These are phyloP conservation scores for Botrytis fragariae DNA, from an alignment of 2,329 filamentous ascomycete genomes.

Conservation along the genomic window DNA sequence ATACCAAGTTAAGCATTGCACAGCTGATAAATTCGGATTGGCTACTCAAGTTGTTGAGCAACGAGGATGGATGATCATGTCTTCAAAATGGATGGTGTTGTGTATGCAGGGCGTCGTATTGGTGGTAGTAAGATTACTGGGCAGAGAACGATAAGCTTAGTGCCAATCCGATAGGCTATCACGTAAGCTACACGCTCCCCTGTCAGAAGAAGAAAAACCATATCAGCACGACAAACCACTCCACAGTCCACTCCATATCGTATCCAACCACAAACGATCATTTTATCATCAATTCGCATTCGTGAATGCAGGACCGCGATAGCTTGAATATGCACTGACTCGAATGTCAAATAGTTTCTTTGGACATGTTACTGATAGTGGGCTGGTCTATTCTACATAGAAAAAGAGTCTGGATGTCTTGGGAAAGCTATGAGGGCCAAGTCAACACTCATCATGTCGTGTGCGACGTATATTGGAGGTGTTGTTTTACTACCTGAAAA, in stretches of 20 bases:
- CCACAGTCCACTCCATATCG: neutral
- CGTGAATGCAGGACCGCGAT: neutral
- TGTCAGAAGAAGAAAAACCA: neutral
- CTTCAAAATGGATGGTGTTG: neutral
- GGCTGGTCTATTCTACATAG: neutral
- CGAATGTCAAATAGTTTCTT: neutral
- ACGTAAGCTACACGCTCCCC: neutral
- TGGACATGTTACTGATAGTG: neutral
- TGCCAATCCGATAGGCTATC: neutral
- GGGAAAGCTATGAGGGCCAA: neutral
- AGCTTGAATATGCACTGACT: neutral
- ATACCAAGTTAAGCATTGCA: neutral
- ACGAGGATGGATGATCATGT: neutral
- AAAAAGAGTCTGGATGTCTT: neutral
- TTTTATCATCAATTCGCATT: constrained; percentile 1
- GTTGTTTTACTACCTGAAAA: neutral
- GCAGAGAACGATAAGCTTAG: neutral
- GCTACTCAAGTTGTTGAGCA: neutral
- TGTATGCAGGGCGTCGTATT: neutral
- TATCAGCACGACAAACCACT: neutral
- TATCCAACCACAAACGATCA: neutral
- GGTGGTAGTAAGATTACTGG: neutral
- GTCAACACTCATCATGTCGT: neutral
- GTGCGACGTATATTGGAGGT: neutral
- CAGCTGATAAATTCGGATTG: neutral